Evolutionary conservation across 805 yeast species (phyloP).

Genomic region (Ogataea nitratoaversa): DNA sequence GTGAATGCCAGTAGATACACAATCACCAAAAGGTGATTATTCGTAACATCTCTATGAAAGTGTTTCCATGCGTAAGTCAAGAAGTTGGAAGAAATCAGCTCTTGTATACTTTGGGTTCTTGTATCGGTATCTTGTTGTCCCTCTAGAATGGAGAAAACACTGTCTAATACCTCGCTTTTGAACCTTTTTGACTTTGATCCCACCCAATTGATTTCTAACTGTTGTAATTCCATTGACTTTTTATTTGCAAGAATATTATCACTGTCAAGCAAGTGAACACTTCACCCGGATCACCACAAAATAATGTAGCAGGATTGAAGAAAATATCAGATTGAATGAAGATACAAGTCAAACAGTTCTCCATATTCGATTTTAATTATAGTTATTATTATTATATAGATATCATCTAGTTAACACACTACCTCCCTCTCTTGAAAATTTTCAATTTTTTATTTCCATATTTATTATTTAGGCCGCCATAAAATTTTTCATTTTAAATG

Average conservation of each 20-base stretch:
- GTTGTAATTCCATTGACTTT: background rate
- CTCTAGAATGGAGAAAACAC: constrained; percentile 1
- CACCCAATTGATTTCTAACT: constrained; percentile 4
- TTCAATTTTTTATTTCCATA: constrained; percentile 2
- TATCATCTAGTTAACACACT: background rate
- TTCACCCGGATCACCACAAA: too few relatives aligned
- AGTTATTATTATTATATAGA: too few relatives aligned
- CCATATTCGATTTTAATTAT: background rate
- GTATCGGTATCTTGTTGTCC: background rate
- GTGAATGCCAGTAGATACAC: constrained; percentile 14
- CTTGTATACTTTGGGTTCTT: background rate
- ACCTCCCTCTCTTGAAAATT: constrained; percentile 1
- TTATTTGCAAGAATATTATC: too few relatives aligned
- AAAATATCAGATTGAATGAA: too few relatives aligned
- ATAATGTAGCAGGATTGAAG: too few relatives aligned
- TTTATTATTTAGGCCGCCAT: too few relatives aligned
- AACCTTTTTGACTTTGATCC: constrained; percentile 2
- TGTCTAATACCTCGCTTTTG: constrained; percentile 4
- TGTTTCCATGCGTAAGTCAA: constrained; percentile 38
- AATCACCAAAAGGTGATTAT: constrained; percentile 37
- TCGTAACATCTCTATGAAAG: constrained; percentile 36
- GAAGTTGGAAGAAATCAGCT: constrained; percentile 15
- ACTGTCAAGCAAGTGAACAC: too few relatives aligned
- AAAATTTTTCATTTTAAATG: constrained; percentile 27
- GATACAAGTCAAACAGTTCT: background rate